Evolutionary conservation across 352 stramenopile genomes (phyloP).

Genomic region (Globisporangium emineosum): DNA sequence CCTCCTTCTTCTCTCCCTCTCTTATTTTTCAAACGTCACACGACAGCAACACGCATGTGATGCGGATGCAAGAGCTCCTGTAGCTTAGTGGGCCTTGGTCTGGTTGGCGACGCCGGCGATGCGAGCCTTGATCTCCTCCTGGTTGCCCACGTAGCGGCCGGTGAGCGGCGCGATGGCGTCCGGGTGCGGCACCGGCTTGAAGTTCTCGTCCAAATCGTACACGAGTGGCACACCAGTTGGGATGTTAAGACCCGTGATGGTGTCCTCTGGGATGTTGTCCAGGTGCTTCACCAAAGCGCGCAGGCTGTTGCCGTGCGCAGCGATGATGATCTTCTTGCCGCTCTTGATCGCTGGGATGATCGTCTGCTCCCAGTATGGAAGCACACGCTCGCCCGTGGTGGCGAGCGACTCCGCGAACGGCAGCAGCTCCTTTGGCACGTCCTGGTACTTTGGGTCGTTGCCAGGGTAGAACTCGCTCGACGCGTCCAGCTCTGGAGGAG

Average conservation of each 20-base stretch:
- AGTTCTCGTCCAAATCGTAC: constrained; percentile 98
- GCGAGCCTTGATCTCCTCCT: constrained; percentile 94
- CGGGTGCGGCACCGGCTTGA: constrained; percentile 92
- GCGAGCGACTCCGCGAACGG: constrained; percentile 93
- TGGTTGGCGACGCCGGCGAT: constrained; percentile 97
- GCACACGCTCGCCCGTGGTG: constrained; percentile 92
- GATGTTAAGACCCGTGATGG: constrained; percentile 98
- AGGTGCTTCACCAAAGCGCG: constrained; percentile 98
- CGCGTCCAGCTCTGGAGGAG: constrained; percentile 90
- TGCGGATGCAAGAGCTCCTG: background rate
- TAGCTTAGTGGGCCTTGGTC: constrained; percentile 87
- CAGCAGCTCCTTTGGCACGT: constrained; percentile 87
- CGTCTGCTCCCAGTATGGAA: constrained; percentile 94
- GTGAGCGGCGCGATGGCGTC: constrained; percentile 89
- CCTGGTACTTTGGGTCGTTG: constrained; percentile 90
- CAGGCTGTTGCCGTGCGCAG: constrained; percentile 97
- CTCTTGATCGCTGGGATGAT: constrained; percentile 94
- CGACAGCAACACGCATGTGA: background rate
- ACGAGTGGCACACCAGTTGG: constrained; percentile 94
- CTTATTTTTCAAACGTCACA: background rate
- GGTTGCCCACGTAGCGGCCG: constrained; percentile 89
- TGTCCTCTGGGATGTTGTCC: constrained; percentile 96
- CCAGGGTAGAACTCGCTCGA: constrained; percentile 88
- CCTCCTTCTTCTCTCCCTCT: too few relatives aligned
- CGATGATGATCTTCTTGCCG: constrained; percentile 96